Evolutionary conservation across 164 flowering plant genomes (phyloP).

Genomic region (Amborella trichopoda): DNA sequence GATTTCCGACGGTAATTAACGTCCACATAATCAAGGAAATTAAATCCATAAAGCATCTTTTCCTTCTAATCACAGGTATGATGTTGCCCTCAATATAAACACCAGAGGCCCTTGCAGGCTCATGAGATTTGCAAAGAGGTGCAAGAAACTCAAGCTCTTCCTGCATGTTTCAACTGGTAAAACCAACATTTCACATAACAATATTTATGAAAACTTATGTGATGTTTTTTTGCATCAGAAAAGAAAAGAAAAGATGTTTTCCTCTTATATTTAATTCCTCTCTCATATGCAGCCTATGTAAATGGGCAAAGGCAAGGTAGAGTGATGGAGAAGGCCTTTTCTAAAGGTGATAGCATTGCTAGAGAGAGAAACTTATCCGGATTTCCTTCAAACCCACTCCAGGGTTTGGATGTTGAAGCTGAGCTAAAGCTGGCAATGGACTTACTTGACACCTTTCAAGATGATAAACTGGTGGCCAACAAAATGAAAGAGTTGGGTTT

Average conservation of each 20-base stretch:
- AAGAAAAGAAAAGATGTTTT: background rate
- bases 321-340: slow-evolving; percentile 69
- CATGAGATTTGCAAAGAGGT: slow-evolving; percentile 59
- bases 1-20: background rate
- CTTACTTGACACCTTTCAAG: slow-evolving; percentile 17
- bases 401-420: slow-evolving; percentile 45
- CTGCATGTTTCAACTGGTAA: slow-evolving; percentile 76
- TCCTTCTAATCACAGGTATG: slow-evolving; percentile 36
- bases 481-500: slow-evolving; percentile 71
- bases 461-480: slow-evolving; percentile 26
- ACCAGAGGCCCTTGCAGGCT: slow-evolving; percentile 53
- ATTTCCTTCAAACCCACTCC: slow-evolving; percentile 14
- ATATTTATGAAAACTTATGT: background rate
- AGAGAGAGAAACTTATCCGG: slow-evolving; percentile 26
- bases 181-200: background rate
- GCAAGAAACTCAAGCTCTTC: slow-evolving; percentile 59
- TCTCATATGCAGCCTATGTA: slow-evolving; percentile 60
- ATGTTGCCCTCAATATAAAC: slow-evolving; percentile 56
- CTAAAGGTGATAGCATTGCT: slow-evolving; percentile 57
- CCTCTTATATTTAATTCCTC: background rate
- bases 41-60: background rate
- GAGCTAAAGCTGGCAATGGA: slow-evolving; percentile 51
- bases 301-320: slow-evolving; percentile 91
- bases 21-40: background rate
- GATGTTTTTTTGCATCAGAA: background rate